Evolutionary conservation across 441 rosid genomes (phyloP), one percentile per base, ranked within the genome.

Genomic region (Erysimum cheiri): DNA sequence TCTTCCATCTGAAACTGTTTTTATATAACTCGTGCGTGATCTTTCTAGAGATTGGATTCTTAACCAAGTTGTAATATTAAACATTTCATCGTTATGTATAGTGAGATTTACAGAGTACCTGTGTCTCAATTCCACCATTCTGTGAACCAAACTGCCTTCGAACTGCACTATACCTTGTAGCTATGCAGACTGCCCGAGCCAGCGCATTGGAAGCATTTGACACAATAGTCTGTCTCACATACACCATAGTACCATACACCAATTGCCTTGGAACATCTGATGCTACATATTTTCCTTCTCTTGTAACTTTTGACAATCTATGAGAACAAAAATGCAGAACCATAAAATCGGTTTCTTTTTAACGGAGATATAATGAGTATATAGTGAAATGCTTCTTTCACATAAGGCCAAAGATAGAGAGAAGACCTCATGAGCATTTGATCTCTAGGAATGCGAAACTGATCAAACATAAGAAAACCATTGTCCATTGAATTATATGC

Each of bases 91-190:
- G 40, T 69, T 70, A 70, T 39, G 3, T 28, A 5, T 41, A 28
- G 32, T 15, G 11, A 26, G 19, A 26, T 60, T 6, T 9, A 29
- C 0, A 32, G 11, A 37, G 8, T 81, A 90, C 96, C 92, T 88
- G 92, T 47, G 85, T 85, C 87, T 92, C 95, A 44, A 67, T 68
- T 54, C 93, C 83, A 71, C 85, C 90, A 60, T 78, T 73, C 37
- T 85, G 85, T 2, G 89, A 83, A 70, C 95, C 96, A 83, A 92
- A 90, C 74, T 90, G 98, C 69, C 97, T 85, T 60, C 93, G 92
- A 67, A 87, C 91, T 60, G 85, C 90, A 79, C 97, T 92, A 39
- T 92, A 92, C 70, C 96, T 83, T 33, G 96, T 87, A 36, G 96
- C 97, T 54, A 92, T 90, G 63, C 93, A 87, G 73, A 88, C 96